Percentiles rank a stretch among this genome's conserved stretches.
These are phyloP conservation scores for Talaromyces islandicus DNA, from an alignment of 2,329 filamentous ascomycete species.

Conservation along the genomic window DNA sequence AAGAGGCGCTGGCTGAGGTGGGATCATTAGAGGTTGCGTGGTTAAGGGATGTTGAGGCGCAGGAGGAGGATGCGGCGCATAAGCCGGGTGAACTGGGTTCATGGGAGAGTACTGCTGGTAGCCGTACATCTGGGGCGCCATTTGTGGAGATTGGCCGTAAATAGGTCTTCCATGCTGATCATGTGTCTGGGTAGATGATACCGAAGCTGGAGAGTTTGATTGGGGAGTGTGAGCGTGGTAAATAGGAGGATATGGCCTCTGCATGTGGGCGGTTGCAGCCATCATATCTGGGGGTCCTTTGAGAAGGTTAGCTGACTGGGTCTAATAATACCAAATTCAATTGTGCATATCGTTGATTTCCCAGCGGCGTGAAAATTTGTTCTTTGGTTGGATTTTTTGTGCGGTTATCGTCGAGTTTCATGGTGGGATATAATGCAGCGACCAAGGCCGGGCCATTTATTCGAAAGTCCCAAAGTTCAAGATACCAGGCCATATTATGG, in stretches of 20 bases:
- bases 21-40: slow-evolving; percentile 50
- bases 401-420: not conserved
- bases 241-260: slow-evolving; percentile 75
- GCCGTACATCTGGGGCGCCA: slow-evolving; percentile 80
- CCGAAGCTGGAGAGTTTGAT: slow-evolving; percentile 88
- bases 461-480: not conserved
- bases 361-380: not conserved
- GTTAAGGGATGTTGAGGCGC: slow-evolving; percentile 52
- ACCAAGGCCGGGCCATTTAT: not conserved
- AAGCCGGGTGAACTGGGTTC: slow-evolving; percentile 49
- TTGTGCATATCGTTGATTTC: not conserved
- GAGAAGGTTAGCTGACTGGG: slow-evolving; percentile 15
- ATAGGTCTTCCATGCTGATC: slow-evolving; percentile 79
- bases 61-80: slow-evolving; percentile 50
- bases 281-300: slow-evolving; percentile 68
- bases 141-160: slow-evolving; percentile 76
- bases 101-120: slow-evolving; percentile 54
- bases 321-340: not conserved
- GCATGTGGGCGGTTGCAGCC: slow-evolving; percentile 60
- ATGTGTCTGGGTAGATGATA: slow-evolving; percentile 81
- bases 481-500: not conserved
- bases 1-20: slow-evolving; percentile 30
- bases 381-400: slow-evolving; percentile 24
- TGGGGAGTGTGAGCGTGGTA: slow-evolving; percentile 95
- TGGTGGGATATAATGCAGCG: not conserved